phyloP scores from a whole-genome alignment of 169 alveolate genomes.

The Fabrea salina region DNA sequence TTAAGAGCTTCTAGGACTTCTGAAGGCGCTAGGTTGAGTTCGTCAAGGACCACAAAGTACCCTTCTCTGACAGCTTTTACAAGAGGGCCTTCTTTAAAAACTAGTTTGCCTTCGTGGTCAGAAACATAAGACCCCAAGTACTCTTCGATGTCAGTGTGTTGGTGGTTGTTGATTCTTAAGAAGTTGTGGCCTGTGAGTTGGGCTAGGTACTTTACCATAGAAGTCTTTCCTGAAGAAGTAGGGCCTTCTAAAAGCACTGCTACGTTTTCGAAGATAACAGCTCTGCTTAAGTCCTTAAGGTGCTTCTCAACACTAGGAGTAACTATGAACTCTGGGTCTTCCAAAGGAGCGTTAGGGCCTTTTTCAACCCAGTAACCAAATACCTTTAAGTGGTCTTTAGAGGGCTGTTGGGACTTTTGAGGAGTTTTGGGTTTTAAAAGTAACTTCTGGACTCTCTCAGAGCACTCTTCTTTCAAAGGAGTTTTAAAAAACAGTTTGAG shows the following conservation, averaged over 20 bases:
- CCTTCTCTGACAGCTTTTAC: constrained; percentile 98
- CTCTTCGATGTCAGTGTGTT: constrained; percentile 98
- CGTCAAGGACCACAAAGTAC: constrained; percentile 98
- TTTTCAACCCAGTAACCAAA: constrained; percentile 38
- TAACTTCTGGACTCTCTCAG: neutral
- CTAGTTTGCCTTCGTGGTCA: constrained; percentile 87
- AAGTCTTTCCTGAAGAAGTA: constrained; percentile 99
- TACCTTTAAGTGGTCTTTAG: constrained; percentile 37
- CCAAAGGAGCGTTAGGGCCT: constrained; percentile 41
- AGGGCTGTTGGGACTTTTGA: constrained; percentile 20
- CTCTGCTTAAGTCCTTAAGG: constrained; percentile 87
- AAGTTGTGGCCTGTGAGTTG: constrained; percentile 92
- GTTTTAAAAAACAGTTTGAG: neutral
- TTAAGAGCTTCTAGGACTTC: constrained; percentile 98
- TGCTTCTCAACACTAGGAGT: constrained; percentile 87
- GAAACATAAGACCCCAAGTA: constrained; percentile 97
- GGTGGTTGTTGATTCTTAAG: constrained; percentile 98
- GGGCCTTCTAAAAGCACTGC: constrained; percentile 99
- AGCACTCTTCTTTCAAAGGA: neutral
- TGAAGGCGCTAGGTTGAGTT: constrained; percentile 98
- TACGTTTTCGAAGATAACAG: constrained; percentile 89
- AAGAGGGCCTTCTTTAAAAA: constrained; percentile 97
- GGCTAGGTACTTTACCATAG: constrained; percentile 94
- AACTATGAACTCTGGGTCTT: constrained; percentile 79
- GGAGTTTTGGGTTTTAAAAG: neutral